Base-by-base conservation (phyloP, 768 basidiomycete genomes). In the Podaxis rugospora region DNA sequence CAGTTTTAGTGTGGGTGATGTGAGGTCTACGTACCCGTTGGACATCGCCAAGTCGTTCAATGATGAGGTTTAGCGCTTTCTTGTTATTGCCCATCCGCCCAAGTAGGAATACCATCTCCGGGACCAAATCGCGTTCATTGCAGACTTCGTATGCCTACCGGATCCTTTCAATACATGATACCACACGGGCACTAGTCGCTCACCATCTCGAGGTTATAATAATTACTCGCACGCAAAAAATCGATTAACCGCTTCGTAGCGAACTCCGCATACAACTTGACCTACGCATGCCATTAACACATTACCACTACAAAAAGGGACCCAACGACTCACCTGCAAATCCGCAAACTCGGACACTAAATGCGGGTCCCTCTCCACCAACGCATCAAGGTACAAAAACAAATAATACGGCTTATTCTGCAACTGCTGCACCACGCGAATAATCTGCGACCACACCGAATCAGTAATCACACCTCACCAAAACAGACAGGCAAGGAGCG, bases 21-120 rank as follows among this genome's bases (percentile, higher is more conserved):
- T 9, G 32, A 32, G 32, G 32, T 6, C 1, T 9, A 2, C 32
- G 32, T 32, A 32, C 32, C 7, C 93, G 80, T 64, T 94, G 83
- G 0, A 98, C 97, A 68, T 98, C 95, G 0, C 90, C 94, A 4
- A 98, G 78, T 14, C 94, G 83, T 70, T 98, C 95, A 61, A 99
- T 98, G 65, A 99, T 98, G 18, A 99, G 83, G 62, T 86, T 90
- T 63, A 99, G 73, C 1, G 96, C 97, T 67, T 93, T 83, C 79
- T 95, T 96, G 73, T 97, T 97, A 73, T 98, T 93, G 7, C 97
- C 97, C 95, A 98, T 98, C 28, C 93, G 85, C 0, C 96, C 97
- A 0, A 98, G 85, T 0, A 98, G 80, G 76, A 96, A 99, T 16
- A 99, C 96, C 93, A 97, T 96, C 75, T 98, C 97, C 0, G 86